These are phyloP conservation scores for Entomophthora muscae DNA, from an alignment of 371 early-diverging fungal genomes.

Conservation along the genomic window DNA sequence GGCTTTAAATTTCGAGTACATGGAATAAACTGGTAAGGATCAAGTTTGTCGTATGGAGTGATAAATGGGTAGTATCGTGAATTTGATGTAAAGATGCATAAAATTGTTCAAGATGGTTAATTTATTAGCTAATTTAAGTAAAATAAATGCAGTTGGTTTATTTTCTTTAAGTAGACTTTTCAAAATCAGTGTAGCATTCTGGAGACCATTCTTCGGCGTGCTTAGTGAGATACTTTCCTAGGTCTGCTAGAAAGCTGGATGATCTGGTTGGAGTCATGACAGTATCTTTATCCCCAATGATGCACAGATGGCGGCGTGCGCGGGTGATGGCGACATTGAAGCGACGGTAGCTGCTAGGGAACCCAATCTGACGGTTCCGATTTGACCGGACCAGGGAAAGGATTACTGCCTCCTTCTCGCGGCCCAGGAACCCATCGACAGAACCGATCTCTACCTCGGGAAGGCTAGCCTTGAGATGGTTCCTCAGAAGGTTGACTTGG, in stretches of 20 bases:
- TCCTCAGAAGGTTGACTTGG: constrained; percentile 31
- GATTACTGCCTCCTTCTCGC: constrained; percentile 85
- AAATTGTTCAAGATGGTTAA: no score
- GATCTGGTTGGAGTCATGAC: no score
- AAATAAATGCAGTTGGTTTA: no score
- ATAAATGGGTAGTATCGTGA: no score
- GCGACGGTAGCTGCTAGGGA: constrained; percentile 66
- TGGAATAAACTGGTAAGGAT: no score
- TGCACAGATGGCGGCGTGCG: constrained; percentile 68
- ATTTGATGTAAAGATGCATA: no score
- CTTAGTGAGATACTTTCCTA: constrained; percentile 3
- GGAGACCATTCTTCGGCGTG: neutral
- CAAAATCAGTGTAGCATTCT: no score
- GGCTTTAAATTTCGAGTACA: no score
- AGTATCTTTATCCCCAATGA: constrained; percentile 66
- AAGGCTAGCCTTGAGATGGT: neutral
- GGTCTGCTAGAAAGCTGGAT: neutral
- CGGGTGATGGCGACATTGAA: constrained; percentile 88
- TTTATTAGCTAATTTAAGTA: no score
- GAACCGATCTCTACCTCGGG: constrained; percentile 22
- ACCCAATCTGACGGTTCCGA: constrained; percentile 65
- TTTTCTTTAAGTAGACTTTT: no score
- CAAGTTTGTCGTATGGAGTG: no score
- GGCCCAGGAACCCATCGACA: constrained; percentile 94
- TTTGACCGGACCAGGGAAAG: constrained; percentile 75